Base-by-base conservation (phyloP, 140 eudicot genomes). In the Cichorium intybus region DNA sequence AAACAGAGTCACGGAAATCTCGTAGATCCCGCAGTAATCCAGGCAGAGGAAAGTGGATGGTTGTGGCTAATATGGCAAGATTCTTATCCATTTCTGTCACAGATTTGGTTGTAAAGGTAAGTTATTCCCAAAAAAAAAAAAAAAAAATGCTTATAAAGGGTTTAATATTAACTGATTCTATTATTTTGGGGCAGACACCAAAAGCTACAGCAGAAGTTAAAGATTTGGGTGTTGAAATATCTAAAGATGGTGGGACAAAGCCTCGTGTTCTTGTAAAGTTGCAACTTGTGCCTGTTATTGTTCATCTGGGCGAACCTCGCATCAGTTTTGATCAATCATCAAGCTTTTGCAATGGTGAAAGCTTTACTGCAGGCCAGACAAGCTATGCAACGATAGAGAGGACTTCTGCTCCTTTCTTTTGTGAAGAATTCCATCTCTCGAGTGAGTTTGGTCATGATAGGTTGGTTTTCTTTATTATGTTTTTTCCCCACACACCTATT, bases 31-130 rank as follows among this genome's bases (percentile, higher is more conserved):
- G 85, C 70, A 75, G 79, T 70, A 77, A 56, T 50, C 80, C 95
- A 59, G 95, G 99, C 72, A 77, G 83, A 82, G 97, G 96, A 35
- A 85, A 83, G 82, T 93, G 95, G 97, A 85, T 81, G 90, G 88
- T 85, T 57, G 84, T 85, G 76, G 96, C 87, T 66, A 93, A 86
- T 56, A 73, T 93, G 77, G 97, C 90, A 49, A 85, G 96, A 67
- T 93, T 88, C 72, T 75, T 93, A 71, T 93, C 99, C 20, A 73
- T 93, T 60, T 81, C 89, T 29, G 70, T 93, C 58, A 78, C 97
- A 16, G 99, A 88, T 35, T 78, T 93, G 81, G 83, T 65, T 50
- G 66, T 93, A 26, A 93, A 84, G 96, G 99, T 75, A 76, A 69
- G 62, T 56, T 58, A n/a, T n/a, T n/a, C n/a, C n/a, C n/a, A n/a